phyloP scores from a whole-genome alignment of 192 early-diverging fungal genomes.

The Borealophlyctis nickersoniae region DNA sequence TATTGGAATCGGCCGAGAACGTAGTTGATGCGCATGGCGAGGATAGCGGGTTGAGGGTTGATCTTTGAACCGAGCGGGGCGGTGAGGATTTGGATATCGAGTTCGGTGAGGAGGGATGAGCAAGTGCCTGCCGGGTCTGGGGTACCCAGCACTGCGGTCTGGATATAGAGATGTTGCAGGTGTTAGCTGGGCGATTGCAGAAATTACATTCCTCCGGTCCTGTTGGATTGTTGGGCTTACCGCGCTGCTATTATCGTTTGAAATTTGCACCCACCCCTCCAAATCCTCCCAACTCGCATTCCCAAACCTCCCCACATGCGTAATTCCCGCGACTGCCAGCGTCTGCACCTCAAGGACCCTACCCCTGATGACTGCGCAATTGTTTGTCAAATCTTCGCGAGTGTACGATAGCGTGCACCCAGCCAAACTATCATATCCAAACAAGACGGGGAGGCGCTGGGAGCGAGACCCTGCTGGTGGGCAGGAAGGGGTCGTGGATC shows the following conservation, averaged over 20 bases:
- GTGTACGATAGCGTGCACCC: conserved; percentile 37
- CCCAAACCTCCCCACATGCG: conserved; percentile 24
- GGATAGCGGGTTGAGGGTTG: background rate
- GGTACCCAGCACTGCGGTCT: too few relatives aligned
- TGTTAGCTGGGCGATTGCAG: too few relatives aligned
- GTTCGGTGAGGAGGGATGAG: background rate
- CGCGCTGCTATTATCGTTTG: background rate
- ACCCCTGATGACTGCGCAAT: conserved; percentile 15
- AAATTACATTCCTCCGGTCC: too few relatives aligned
- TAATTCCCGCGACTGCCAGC: background rate
- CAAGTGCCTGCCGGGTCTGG: background rate
- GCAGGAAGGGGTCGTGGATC: conserved; percentile 39
- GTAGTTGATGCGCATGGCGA: background rate
- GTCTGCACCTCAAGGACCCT: background rate
- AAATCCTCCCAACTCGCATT: conserved; percentile 13
- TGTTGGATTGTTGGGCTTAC: background rate
- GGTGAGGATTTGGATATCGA: background rate
- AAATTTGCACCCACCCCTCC: conserved; percentile 15
- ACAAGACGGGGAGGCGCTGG: conserved; percentile 19
- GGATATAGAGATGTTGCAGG: too few relatives aligned
- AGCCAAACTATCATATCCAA: conserved; percentile 24
- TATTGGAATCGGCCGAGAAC: conserved; percentile 3
- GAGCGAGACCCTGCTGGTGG: conserved; percentile 14
- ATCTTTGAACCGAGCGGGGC: background rate
- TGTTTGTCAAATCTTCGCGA: conserved; percentile 36